These are phyloP conservation scores for Brassica carinata DNA, from an alignment of 345 rosid genomes.

Conservation along the genomic window DNA sequence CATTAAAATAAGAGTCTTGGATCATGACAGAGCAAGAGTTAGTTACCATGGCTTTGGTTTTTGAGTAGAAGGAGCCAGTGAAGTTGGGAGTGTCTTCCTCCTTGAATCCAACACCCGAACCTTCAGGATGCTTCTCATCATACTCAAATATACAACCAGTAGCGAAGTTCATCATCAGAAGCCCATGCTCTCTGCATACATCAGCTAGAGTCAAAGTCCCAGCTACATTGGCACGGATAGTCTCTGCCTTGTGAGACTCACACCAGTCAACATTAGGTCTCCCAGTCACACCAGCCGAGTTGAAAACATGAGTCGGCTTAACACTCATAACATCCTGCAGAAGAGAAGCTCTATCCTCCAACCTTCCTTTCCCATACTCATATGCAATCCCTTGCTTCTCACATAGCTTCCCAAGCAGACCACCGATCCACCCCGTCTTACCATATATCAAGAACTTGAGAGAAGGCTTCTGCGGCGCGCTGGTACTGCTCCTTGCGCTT, in stretches of 20 bases:
- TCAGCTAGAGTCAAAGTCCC: slow-evolving; percentile 81
- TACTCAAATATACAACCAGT: slow-evolving; percentile 88
- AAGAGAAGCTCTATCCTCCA: slow-evolving; percentile 68
- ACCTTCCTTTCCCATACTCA: slow-evolving; percentile 71
- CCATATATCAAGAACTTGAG: slow-evolving; percentile 76
- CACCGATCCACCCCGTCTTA: slow-evolving; percentile 83
- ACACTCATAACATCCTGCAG: slow-evolving; percentile 55
- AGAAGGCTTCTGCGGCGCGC: slow-evolving; percentile 47
- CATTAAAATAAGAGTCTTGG: no score
- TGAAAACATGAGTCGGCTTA: slow-evolving; percentile 81
- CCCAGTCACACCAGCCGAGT: slow-evolving; percentile 79
- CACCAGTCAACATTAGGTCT: slow-evolving; percentile 90
- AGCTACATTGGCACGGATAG: slow-evolving; percentile 71
- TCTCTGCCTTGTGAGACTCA: slow-evolving; percentile 70
- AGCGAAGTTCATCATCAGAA: slow-evolving; percentile 70
- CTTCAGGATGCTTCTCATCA: slow-evolving; percentile 58
- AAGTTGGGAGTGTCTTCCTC: slow-evolving; percentile 79
- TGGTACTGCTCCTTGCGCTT: slow-evolving; percentile 37
- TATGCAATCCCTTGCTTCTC: slow-evolving; percentile 68
- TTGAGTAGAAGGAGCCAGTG: slow-evolving; percentile 76
- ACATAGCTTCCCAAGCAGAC: slow-evolving; percentile 66
- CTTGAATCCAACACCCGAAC: slow-evolving; percentile 66
- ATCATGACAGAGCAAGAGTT: not conserved
- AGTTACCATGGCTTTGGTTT: slow-evolving; percentile 78
- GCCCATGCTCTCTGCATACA: slow-evolving; percentile 68